Evolutionary conservation across 208 protist species (phyloP).

Genomic region (Spongospora subterranea): DNA sequence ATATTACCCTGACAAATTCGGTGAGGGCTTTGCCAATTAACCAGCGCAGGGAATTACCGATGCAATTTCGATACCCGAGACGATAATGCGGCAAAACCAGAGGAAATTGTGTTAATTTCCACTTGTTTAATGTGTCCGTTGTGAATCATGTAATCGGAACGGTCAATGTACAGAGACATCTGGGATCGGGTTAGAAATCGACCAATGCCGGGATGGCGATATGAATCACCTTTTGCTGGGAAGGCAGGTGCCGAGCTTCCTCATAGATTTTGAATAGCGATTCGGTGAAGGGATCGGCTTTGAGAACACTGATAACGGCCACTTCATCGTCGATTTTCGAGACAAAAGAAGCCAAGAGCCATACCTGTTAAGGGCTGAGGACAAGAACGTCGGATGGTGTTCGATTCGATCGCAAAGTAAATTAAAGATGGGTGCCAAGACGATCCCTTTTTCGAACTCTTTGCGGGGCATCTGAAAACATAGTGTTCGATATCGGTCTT

Average conservation of each 20-base stretch:
- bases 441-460: not conserved
- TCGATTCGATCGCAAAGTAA: constrained; percentile 23
- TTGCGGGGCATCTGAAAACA: not conserved
- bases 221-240: not conserved
- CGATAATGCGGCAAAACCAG: constrained; percentile 86
- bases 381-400: constrained; percentile 7
- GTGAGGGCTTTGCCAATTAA: no score
- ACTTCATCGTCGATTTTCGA: no score
- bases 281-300: not conserved
- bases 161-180: constrained; percentile 38
- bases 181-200: not conserved
- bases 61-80: constrained; percentile 83
- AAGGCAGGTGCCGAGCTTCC: not conserved
- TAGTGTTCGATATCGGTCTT: not conserved
- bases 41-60: constrained; percentile 70
- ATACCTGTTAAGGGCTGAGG: not conserved
- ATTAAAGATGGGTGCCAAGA: constrained; percentile 37
- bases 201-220: not conserved
- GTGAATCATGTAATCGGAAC: constrained; percentile 51
- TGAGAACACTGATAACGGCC: not conserved
- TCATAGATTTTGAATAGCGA: not conserved
- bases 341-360: not conserved
- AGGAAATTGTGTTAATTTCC: constrained; percentile 95
- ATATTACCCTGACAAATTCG: constrained; percentile 51
- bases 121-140: constrained; percentile 79